These are phyloP conservation scores for Pseudogymnoascus sp. DNA, from an alignment of 2,329 filamentous ascomycete species.

Conservation along the genomic window DNA sequence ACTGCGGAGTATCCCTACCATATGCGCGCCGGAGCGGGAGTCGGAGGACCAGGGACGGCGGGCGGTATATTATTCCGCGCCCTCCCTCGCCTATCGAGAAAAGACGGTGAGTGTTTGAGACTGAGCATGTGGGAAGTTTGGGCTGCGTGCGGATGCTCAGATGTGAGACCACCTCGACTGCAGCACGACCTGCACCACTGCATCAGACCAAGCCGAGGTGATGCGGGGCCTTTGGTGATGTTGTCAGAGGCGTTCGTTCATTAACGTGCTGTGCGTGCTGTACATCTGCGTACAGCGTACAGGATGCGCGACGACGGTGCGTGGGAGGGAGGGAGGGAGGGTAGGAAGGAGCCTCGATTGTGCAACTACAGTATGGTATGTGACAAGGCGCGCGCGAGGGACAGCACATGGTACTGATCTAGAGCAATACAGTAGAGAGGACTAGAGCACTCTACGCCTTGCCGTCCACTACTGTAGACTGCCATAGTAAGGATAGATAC, in stretches of 20 bases:
- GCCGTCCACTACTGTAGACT: too few species aligned
- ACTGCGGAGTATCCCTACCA: background rate
- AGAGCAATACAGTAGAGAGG: too few species aligned
- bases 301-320: background rate
- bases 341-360: background rate
- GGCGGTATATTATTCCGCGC: background rate
- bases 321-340: background rate
- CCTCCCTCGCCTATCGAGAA: background rate
- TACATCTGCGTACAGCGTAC: background rate
- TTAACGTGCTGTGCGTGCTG: background rate
- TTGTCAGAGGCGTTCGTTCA: background rate
- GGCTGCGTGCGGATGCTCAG: background rate
- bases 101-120: slow-evolving; percentile 1
- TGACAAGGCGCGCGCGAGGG: too few species aligned
- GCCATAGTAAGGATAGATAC: too few species aligned
- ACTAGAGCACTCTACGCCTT: too few species aligned
- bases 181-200: background rate
- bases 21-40: background rate
- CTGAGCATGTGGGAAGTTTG: background rate
- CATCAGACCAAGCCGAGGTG: background rate
- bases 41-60: background rate
- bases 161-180: background rate
- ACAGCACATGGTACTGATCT: too few species aligned
- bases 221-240: background rate
- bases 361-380: too few species aligned